Conservation (phyloP, 2,329 filamentous ascomycete species). For the Nigrospora oryzae region DNA sequence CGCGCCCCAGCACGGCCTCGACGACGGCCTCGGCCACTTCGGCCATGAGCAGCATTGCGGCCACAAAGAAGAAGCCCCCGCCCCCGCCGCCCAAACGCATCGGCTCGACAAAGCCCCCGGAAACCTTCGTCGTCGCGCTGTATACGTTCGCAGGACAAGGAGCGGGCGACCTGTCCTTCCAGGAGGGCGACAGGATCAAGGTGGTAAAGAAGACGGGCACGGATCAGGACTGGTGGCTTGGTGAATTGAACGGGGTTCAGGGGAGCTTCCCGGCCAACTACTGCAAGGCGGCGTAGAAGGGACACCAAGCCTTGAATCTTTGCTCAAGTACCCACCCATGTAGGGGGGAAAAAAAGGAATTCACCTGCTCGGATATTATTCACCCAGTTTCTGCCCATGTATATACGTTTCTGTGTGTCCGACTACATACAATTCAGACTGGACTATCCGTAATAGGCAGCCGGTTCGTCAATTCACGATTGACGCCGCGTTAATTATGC, state of each 20-base stretch:
- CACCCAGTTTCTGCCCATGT: too few species aligned
- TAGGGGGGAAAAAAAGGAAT: neutral
- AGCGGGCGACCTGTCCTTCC: slow-evolving; percentile 63
- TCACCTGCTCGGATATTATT: neutral
- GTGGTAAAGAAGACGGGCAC: slow-evolving; percentile 72
- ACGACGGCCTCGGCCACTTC: slow-evolving; percentile 16
- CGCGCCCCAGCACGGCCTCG: slow-evolving; percentile 14
- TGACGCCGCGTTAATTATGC: too few species aligned
- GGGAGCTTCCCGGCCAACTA: slow-evolving; percentile 83
- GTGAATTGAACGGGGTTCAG: slow-evolving; percentile 58
- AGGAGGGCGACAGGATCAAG: slow-evolving; percentile 68
- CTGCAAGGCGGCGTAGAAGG: slow-evolving; percentile 36
- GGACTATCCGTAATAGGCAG: too few species aligned
- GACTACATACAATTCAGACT: too few species aligned
- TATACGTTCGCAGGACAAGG: slow-evolving; percentile 68
- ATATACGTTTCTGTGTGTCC: too few species aligned
- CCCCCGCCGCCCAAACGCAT: slow-evolving; percentile 60
- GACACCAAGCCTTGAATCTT: too few species aligned
- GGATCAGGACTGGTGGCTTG: slow-evolving; percentile 83
- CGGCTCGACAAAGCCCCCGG: slow-evolving; percentile 34
- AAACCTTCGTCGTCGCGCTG: slow-evolving; percentile 57
- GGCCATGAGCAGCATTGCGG: slow-evolving; percentile 20
- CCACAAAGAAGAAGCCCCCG: slow-evolving; percentile 64
- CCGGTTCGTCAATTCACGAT: too few species aligned
- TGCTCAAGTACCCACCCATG: too few species aligned